Conservation (phyloP, 495 filamentous ascomycete species). For the Trichoderma erinaceum region DNA sequence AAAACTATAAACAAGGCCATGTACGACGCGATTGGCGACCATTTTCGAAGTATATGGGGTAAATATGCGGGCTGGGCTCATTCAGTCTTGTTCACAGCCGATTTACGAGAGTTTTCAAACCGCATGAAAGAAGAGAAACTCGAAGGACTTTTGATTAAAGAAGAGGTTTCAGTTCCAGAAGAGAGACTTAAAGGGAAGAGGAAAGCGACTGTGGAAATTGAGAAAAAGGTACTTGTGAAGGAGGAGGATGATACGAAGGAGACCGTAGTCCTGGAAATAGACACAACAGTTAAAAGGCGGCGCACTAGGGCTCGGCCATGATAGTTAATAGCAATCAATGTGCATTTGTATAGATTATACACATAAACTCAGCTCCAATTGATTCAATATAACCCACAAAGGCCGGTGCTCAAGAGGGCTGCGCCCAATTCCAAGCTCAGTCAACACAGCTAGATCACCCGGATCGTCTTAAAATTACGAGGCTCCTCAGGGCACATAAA, state of each 20-base stretch:
- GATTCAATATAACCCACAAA: no score
- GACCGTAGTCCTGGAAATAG: background rate
- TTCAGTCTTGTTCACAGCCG: constrained; percentile 91
- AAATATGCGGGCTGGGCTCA: constrained; percentile 96
- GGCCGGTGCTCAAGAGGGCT: no score
- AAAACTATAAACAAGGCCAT: constrained; percentile 82
- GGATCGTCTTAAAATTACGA: no score
- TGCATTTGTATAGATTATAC: background rate
- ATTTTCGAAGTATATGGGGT: constrained; percentile 89
- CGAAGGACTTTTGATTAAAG: constrained; percentile 25
- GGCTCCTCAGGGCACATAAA: no score
- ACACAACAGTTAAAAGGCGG: constrained; percentile 2
- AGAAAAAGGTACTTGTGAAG: constrained; percentile 17
- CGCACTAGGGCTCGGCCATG: constrained; percentile 1
- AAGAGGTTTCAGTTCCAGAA: constrained; percentile 25
- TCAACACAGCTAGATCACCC: no score
- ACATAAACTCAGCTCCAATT: no score
- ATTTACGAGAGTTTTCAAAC: constrained; percentile 72
- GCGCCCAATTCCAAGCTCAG: no score
- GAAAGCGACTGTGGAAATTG: constrained; percentile 16
- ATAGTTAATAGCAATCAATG: background rate
- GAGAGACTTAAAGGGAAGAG: constrained; percentile 12
- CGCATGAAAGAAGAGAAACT: constrained; percentile 33
- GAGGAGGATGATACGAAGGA: constrained; percentile 16
- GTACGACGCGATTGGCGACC: constrained; percentile 83